Base-by-base conservation (phyloP, 148 eudicot genomes). In the Polygonum aviculare region DNA sequence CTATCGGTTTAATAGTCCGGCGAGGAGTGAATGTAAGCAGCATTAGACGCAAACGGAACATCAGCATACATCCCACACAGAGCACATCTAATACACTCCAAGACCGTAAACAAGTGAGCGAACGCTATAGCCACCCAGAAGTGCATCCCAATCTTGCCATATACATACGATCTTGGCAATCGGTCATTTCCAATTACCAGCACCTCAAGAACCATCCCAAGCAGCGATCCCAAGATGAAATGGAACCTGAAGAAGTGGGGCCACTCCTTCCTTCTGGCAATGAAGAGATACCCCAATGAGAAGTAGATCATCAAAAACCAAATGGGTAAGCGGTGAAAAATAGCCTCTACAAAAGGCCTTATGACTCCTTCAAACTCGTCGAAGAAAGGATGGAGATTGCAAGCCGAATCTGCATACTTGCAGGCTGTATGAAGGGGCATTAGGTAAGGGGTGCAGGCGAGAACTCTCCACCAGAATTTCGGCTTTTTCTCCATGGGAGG, bases 231-330 rank as follows among this genome's bases (percentile, higher is more conserved):
- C 74, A 75, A 80, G 67, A 93, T 88, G 59, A 90, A 92, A 77
- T 93, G 94, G 74, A 88, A 88, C 77, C 97, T 82, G n/a, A 91
- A 88, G 81, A 93, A 93, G 80, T 90, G 92, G 7, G 98, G 98
- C 91, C 90, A 88, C 63, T 87, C 89, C 79, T 91, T 87, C 70
- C 85, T 80, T 81, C 93, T 89, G 50, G 91, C 96, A 1, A 93
- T 74, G 59, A 84, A 87, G 31, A 91, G 85, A 78, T 87, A 93
- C 22, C 87, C 87, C 16, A 84, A 79, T 19, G 87, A 76, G 36
- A 87, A 82, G 71, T 91, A 90, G 0, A 83, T 84, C 74, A 88
- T 86, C 5, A 85, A 69, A 74, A 90, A 84, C 87, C 93, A 85
- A 47, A 73, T 83, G 1, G 98, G 98, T 21, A 94, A 78, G 52